A percentile compares a stretch with the other conserved stretches of the same genome.
phyloP scores from a whole-genome alignment of 495 filamentous ascomycete species.

The Evernia prunastri region DNA sequence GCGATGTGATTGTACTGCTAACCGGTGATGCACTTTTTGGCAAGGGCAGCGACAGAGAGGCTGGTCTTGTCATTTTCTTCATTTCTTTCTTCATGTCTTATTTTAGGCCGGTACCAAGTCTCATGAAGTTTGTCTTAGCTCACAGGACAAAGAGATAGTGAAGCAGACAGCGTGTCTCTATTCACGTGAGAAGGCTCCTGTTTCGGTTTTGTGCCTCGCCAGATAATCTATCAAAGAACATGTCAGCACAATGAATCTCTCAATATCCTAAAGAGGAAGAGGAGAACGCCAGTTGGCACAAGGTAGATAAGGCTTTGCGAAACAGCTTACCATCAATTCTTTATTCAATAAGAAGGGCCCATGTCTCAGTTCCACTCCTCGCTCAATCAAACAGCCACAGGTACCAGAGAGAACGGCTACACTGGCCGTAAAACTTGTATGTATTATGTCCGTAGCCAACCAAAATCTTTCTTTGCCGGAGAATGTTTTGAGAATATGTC shows the following conservation, averaged over 20 bases:
- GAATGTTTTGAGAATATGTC: background rate
- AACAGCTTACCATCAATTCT: background rate
- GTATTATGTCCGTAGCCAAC: background rate
- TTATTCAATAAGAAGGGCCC: background rate
- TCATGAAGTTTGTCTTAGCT: background rate
- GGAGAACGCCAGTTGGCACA: background rate
- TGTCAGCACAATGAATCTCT: background rate
- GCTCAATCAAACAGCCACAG: background rate
- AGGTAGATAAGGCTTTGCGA: background rate
- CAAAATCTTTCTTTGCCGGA: background rate
- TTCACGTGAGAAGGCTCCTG: background rate
- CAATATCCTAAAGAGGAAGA: background rate
- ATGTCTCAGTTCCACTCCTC: background rate
- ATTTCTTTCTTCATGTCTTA: background rate
- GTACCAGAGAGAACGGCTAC: background rate
- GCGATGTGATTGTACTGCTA: constrained; percentile 21
- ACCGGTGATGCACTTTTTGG: constrained; percentile 19
- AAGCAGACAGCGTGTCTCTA: background rate
- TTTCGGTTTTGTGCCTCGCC: background rate
- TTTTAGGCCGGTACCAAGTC: background rate
- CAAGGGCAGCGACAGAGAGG: constrained; percentile 20
- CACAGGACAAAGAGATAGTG: background rate
- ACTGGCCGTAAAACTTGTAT: background rate
- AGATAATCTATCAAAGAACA: background rate
- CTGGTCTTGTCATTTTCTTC: constrained; percentile 12